Base-by-base conservation (phyloP, 129 eudicot genomes). In the Erigeron canadensis region DNA sequence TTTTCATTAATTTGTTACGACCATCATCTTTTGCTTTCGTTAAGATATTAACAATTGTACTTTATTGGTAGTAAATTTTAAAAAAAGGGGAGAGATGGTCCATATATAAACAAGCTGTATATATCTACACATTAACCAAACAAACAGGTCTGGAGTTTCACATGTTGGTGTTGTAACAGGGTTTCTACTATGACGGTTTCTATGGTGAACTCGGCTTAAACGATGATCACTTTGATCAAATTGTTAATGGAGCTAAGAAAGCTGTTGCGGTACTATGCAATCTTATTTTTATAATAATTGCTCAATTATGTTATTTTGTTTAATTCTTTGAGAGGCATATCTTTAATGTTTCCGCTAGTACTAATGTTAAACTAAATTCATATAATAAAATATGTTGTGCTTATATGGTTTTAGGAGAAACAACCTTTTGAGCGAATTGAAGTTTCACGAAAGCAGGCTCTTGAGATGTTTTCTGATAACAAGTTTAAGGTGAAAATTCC, bases 341-440 rank as follows among this genome's bases (percentile, higher is more conserved):
- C 21, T 74, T 12, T 39, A 50, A 22, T 63, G 22, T 64, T n/a
- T n/a, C n/a, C n/a, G n/a, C n/a, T n/a, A n/a, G n/a, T n/a, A n/a
- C n/a, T n/a, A 21, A 15, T 64, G 8, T 40, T 4, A 37, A 63
- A 48, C 38, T 19, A 18, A 73, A 51, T 40, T 17, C 7, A 19
- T n/a, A 3, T 22, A 71, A 13, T 42, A 13, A 43, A 23, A 42
- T n/a, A 42, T 5, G 8, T 53, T 41, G 18, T 57, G 16, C 28
- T 63, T 8, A 17, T 10, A 10, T 63, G 40, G 8, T 39, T 62
- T 73, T 78, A 94, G 99, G 99, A 90, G 51, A 84, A 82, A 44
- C 96, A 94, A 72, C 89, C 97, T 65, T 94, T 90, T 67, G 96
- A 94, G 78, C 88, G 99, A 72, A 87, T 94, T 85, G 99, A 90